Percentiles rank a stretch among this genome's conserved stretches.
Evolutionary conservation across 129 eudicot species (phyloP).

Genomic region (Apium graveolens): DNA sequence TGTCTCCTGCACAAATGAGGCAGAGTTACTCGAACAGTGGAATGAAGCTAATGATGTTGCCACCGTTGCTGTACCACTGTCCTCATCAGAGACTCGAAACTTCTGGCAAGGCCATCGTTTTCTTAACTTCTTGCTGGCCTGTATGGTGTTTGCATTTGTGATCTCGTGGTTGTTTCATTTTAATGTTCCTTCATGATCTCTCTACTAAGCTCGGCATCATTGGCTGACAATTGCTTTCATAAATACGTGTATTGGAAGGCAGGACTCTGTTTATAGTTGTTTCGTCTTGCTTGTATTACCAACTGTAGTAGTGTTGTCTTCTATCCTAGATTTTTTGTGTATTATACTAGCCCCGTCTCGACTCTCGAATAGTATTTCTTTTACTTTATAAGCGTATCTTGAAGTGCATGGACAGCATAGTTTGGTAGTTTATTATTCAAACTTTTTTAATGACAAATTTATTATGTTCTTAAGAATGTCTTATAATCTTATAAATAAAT

Average conservation of each 20-base stretch:
- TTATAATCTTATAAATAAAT: too few relatives aligned
- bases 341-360: too few relatives aligned
- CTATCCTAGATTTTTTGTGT: too few relatives aligned
- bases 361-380: too few relatives aligned
- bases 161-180: slow-evolving; percentile 97
- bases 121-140: slow-evolving; percentile 85
- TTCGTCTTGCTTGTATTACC: background rate
- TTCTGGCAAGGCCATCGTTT: slow-evolving; percentile 93
- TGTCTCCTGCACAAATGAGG: slow-evolving; percentile 63
- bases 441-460: too few relatives aligned
- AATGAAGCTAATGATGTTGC: slow-evolving; percentile 51
- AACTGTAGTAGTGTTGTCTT: background rate
- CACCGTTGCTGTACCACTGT: slow-evolving; percentile 26
- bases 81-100: slow-evolving; percentile 36
- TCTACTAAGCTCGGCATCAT: background rate
- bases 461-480: too few relatives aligned
- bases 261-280: background rate
- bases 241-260: too few relatives aligned
- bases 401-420: too few relatives aligned
- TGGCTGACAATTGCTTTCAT: background rate
- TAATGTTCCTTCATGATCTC: slow-evolving; percentile 56
- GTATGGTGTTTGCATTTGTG: slow-evolving; percentile 97
- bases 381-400: too few relatives aligned
- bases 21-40: slow-evolving; percentile 57
- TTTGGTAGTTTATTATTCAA: too few relatives aligned